phyloP scores from a whole-genome alignment of 805 yeast genomes.

The Komagataella mondaviorum region DNA sequence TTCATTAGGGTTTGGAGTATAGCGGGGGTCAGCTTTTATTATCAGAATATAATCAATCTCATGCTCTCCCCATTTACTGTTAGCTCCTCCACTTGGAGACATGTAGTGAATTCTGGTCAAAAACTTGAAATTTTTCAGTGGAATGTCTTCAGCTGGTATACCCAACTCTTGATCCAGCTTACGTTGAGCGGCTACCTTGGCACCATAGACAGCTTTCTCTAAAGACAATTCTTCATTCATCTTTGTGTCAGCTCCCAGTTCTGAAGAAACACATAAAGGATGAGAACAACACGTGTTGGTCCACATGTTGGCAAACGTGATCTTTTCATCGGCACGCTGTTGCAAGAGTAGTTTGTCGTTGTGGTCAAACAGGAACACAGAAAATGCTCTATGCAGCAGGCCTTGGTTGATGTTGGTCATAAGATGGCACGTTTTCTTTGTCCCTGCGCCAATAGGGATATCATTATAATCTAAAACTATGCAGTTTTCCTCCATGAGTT shows the following conservation, averaged over 20 bases:
- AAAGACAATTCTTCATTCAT: slow-evolving; percentile 21
- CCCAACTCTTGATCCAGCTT: slow-evolving; percentile 92
- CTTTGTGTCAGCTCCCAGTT: slow-evolving; percentile 42
- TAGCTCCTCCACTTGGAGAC: slow-evolving; percentile 60
- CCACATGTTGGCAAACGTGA: slow-evolving; percentile 96
- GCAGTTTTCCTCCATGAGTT: slow-evolving; percentile 92
- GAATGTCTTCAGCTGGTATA: slow-evolving; percentile 41
- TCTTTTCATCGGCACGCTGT: slow-evolving; percentile 93
- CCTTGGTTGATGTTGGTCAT: slow-evolving; percentile 83
- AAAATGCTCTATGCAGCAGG: slow-evolving; percentile 86
- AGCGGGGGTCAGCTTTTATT: slow-evolving; percentile 37
- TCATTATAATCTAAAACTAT: slow-evolving; percentile 86
- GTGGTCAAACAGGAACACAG: slow-evolving; percentile 82
- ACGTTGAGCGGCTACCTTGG: slow-evolving; percentile 78
- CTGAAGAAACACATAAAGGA: slow-evolving; percentile 76
- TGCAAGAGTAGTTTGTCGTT: slow-evolving; percentile 71
- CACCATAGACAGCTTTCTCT: slow-evolving; percentile 59
- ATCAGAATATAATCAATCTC: slow-evolving; percentile 92
- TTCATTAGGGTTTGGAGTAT: slow-evolving; percentile 61
- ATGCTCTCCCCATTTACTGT: slow-evolving; percentile 82
- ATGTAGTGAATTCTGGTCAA: slow-evolving; percentile 91
- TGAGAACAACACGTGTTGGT: slow-evolving; percentile 98
- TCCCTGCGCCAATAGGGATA: slow-evolving; percentile 81
- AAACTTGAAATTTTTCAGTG: slow-evolving; percentile 59
- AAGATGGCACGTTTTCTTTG: slow-evolving; percentile 80